These are phyloP conservation scores for Sporothrix brasiliensis DNA, from an alignment of 2,329 filamentous ascomycete genomes.

Conservation along the genomic window DNA sequence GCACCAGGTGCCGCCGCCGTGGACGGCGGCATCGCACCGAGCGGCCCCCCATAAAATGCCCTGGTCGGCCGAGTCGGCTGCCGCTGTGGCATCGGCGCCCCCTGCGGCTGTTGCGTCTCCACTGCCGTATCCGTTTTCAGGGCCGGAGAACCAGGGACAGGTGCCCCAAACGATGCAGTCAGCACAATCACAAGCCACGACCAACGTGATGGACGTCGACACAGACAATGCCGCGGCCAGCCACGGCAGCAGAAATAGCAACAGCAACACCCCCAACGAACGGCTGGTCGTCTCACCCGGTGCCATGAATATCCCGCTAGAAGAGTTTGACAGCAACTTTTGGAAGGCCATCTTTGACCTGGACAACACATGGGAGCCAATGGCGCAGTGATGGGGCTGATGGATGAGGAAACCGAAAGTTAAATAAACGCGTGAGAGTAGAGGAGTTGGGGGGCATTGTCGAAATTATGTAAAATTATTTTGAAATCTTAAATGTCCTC, in stretches of 20 bases:
- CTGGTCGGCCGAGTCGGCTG: conserved; percentile 10
- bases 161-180: neutral
- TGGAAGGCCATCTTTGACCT: conserved; percentile 33
- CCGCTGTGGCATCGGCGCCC: neutral
- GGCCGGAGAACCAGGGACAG: neutral
- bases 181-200: neutral
- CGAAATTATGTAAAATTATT: neutral
- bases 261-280: neutral
- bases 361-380: conserved; percentile 30
- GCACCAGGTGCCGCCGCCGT: neutral
- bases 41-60: neutral
- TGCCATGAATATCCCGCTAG: neutral
- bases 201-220: conserved; percentile 32
- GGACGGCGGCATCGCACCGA: neutral
- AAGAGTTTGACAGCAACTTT: conserved; percentile 33
- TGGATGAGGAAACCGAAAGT: neutral
- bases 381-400: neutral
- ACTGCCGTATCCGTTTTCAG: neutral
- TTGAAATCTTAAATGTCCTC: neutral
- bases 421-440: too few species aligned
- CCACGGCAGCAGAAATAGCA: neutral
- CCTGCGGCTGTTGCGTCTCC: neutral
- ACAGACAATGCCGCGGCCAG: neutral
- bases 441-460: too few species aligned
- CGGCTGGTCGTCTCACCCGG: neutral